Evolutionary conservation across 352 stramenopile genomes (phyloP).

Genomic region (Phytophthora ohioensis): DNA sequence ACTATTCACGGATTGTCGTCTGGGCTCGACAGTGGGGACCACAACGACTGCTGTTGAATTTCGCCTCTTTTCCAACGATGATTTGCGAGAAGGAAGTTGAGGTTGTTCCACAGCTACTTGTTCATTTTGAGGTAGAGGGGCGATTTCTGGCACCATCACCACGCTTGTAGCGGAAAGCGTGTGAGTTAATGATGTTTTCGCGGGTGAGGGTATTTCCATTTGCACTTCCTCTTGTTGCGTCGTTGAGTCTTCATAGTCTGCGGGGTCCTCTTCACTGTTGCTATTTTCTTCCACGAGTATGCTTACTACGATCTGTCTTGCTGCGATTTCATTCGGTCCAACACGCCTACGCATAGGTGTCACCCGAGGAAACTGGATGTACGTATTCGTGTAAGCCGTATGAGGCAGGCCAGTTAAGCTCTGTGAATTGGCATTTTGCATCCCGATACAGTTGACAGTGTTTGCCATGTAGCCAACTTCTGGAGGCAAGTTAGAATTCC

Average conservation of each 20-base stretch:
- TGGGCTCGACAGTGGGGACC: conserved; percentile 25
- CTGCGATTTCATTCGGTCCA: conserved; percentile 5
- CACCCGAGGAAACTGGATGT: conserved; percentile 71
- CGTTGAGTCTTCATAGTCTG: conserved; percentile 1
- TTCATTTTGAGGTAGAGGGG: conserved; percentile 9
- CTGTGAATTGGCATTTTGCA: neutral
- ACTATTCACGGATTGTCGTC: neutral
- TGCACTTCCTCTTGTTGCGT: conserved; percentile 5
- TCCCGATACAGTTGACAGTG: neutral
- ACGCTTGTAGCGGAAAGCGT: conserved; percentile 10
- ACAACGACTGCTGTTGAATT: conserved; percentile 39
- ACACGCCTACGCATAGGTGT: conserved; percentile 44
- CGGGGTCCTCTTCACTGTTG: neutral
- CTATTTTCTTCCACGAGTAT: conserved; percentile 18
- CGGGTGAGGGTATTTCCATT: neutral
- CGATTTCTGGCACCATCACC: conserved; percentile 3
- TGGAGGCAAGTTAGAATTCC: neutral
- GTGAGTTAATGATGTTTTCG: neutral
- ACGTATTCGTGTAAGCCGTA: conserved; percentile 44
- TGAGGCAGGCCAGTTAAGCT: too few relatives aligned
- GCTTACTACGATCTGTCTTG: conserved; percentile 9
- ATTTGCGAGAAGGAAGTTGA: neutral
- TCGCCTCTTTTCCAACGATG: conserved; percentile 23
- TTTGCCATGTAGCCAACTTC: neutral
- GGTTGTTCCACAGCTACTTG: neutral